phyloP scores from a whole-genome alignment of 164 flowering plant genomes.

The Tetrastigma voinierianum region DNA sequence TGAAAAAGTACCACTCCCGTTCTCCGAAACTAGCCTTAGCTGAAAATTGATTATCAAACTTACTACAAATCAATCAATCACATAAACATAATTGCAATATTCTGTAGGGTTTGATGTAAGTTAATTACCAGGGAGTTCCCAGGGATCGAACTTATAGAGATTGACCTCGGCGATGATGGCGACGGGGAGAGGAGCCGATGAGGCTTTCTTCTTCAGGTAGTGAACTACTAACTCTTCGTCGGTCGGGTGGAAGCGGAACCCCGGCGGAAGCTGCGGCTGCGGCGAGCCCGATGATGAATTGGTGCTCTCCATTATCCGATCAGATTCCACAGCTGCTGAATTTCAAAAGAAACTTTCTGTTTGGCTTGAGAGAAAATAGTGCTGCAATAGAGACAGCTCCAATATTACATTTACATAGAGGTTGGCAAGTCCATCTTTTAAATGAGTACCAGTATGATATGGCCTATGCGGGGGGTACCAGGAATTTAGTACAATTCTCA shows the following conservation, averaged over 20 bases:
- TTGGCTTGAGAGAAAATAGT: neutral
- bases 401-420: conserved; percentile 10
- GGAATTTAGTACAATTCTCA: neutral
- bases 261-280: conserved; percentile 82
- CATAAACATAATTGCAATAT: neutral
- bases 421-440: conserved; percentile 13
- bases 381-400: neutral
- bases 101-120: neutral
- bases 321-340: neutral
- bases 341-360: neutral
- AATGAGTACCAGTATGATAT: neutral
- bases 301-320: conserved; percentile 47
- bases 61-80: no score
- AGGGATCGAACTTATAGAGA: conserved; percentile 82
- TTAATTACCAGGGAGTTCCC: conserved; percentile 91
- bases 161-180: conserved; percentile 78
- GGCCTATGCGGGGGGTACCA: no score
- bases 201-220: conserved; percentile 68
- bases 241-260: conserved; percentile 82
- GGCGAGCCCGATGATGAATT: conserved; percentile 54
- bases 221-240: conserved; percentile 86
- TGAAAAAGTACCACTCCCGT: conserved; percentile 91
- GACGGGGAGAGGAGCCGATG: conserved; percentile 66
- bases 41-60: conserved; percentile 20
- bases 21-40: conserved; percentile 89